Base-by-base conservation (phyloP, 352 stramenopile genomes). In the Globisporangium nagaii region DNA sequence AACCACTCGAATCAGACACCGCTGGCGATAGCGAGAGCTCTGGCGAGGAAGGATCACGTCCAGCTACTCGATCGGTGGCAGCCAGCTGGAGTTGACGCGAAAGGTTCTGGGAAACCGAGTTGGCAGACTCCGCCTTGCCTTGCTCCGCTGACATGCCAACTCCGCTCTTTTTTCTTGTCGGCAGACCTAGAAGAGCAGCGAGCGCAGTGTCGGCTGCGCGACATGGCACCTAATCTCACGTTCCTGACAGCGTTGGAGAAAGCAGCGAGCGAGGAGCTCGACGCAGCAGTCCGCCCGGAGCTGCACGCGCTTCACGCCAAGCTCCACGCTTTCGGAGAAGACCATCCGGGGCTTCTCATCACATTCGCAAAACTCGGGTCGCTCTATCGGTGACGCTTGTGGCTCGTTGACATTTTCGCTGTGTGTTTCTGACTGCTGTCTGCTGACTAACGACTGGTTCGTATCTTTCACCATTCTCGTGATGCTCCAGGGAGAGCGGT, bases 301-400 rank as follows among this genome's bases (percentile, higher is more conserved):
- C 60, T 88, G 1, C 73, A 86, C 25, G 73, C 75, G 4, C 66
- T 87, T 1, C 52, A 75, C 25, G 72, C 70, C 19, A 90, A 90
- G 53, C 58, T 58, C 1, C 56, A 69, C 12, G 45, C 56, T 11
- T 72, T 79, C 34, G 77, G 75, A 2, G 56, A 65, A 4, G 53
- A 37, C 0, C 57, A 77, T 22, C 56, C 69, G 54, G 67, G 65
- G 31, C 59, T 77, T 47, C 54, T 81, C 17, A 34, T 53, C 19
- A 74, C 65, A 1, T 62, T 68, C 46, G 66, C 47, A 37, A 73
- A 80, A 28, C 60, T 90, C 8, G 44, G 53, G 13, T 73, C 68
- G 1, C 52, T 86, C 4, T 78, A 82, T 48, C 63, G 75, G 71
- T 40, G 9, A n/a, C n/a, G n/a, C n/a, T n/a, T n/a, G 22, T 24